Evolutionary conservation across 768 basidiomycete genomes (phyloP).

Genomic region (Lyophyllum decastes): DNA sequence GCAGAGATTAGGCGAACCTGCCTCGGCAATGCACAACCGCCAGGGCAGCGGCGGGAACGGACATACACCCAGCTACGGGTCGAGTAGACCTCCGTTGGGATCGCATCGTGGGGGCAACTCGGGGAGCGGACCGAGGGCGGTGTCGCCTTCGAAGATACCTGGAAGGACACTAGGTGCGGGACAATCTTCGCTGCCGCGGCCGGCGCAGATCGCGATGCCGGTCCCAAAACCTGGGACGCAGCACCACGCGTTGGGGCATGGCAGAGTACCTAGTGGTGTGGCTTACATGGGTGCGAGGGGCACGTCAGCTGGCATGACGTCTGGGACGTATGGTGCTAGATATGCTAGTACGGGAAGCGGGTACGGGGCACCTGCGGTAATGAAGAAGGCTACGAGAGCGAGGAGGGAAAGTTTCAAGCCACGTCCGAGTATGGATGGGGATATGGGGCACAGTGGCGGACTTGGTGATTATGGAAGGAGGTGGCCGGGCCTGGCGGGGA

Average conservation of each 20-base stretch:
- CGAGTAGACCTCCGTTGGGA: constrained; percentile 40
- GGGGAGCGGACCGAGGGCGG: constrained; percentile 27
- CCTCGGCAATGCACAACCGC: constrained; percentile 16
- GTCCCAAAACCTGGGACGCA: constrained; percentile 51
- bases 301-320: constrained; percentile 18
- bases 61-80: constrained; percentile 19
- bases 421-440: constrained; percentile 67
- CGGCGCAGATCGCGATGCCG: constrained; percentile 44
- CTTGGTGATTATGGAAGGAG: constrained; percentile 26
- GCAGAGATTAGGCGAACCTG: constrained; percentile 51
- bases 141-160: constrained; percentile 54
- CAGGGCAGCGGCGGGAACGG: constrained; percentile 20
- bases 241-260: constrained; percentile 59
- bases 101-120: constrained; percentile 39
- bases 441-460: constrained; percentile 27
- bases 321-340: constrained; percentile 28
- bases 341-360: constrained; percentile 18
- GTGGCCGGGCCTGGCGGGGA: constrained; percentile 34
- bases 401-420: constrained; percentile 84
- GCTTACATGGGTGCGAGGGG: constrained; percentile 20
- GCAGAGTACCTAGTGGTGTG: constrained; percentile 41
- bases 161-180: constrained; percentile 35
- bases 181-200: constrained; percentile 36
- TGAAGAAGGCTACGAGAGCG: constrained; percentile 53
- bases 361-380: constrained; percentile 27